Evolutionary conservation across 2,329 filamentous ascomycete genomes (phyloP).

Genomic region (Tricladium varicosporioides): DNA sequence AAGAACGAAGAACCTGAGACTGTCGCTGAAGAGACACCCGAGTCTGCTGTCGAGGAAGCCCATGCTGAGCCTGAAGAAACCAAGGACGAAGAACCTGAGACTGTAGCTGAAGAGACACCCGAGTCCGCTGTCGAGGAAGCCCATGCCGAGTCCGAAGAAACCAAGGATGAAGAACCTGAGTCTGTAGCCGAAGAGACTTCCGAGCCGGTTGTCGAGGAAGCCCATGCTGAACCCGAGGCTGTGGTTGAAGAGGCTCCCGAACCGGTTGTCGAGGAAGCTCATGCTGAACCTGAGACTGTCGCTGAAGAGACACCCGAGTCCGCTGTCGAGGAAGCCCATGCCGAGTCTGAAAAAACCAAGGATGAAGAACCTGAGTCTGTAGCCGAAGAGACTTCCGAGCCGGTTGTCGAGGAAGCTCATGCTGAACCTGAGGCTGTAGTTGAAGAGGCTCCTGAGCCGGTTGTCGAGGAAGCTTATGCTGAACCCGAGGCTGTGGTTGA

Average conservation of each 20-base stretch:
- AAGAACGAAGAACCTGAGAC: constrained; percentile 7
- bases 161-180: background rate
- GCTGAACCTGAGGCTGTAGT: background rate
- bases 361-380: background rate
- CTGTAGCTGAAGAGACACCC: background rate
- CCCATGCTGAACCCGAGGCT: background rate
- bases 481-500: background rate
- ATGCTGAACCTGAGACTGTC: background rate
- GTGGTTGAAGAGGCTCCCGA: constrained; percentile 2
- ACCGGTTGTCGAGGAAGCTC: constrained; percentile 3
- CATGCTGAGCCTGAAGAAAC: background rate
- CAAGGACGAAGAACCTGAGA: background rate
- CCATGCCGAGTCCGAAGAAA: constrained; percentile 1
- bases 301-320: background rate
- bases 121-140: background rate
- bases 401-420: constrained; percentile 2
- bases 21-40: constrained; percentile 6
- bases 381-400: background rate
- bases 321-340: too few relatives aligned
- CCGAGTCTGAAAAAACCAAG: too few relatives aligned
- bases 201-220: constrained; percentile 3
- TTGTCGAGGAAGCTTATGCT: constrained; percentile 4
- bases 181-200: background rate
- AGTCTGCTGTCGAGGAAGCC: constrained; percentile 6
- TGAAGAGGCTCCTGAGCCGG: constrained; percentile 2